Percentiles rank a stretch among this genome's conserved stretches.
Evolutionary conservation across 768 basidiomycete species (phyloP).

Genomic region (Mrakia gelida): DNA sequence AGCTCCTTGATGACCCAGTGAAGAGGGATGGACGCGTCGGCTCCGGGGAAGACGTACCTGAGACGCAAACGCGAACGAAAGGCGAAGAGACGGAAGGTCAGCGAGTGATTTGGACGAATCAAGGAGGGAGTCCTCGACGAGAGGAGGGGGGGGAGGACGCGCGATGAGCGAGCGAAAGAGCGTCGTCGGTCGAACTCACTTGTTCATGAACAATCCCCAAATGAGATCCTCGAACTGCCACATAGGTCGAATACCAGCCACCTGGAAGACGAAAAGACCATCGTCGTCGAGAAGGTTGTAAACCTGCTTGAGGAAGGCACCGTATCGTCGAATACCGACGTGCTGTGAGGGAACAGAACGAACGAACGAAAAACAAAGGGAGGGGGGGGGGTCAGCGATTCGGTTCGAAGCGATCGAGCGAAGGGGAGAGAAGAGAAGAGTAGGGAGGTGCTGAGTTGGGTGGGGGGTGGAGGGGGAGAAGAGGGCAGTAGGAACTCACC

Average conservation of each 20-base stretch:
- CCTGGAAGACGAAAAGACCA: slow-evolving; percentile 90
- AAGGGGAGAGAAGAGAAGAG: not conserved
- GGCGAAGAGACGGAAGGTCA: not conserved
- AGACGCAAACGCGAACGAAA: not conserved
- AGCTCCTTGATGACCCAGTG: slow-evolving; percentile 80
- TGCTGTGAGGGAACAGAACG: slow-evolving; percentile 52
- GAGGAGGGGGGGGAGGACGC: too few relatives aligned
- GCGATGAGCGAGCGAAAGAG: too few relatives aligned
- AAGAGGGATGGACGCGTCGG: slow-evolving; percentile 90
- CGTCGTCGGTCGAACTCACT: slow-evolving; percentile 32
- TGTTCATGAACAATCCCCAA: slow-evolving; percentile 60
- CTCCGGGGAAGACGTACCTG: slow-evolving; percentile 90
- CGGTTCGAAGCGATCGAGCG: too few relatives aligned
- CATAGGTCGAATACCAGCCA: slow-evolving; percentile 88
- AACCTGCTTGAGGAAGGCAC: slow-evolving; percentile 79
- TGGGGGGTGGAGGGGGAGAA: not conserved
- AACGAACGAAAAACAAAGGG: not conserved
- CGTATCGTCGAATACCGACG: slow-evolving; percentile 90
- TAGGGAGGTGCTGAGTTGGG: not conserved
- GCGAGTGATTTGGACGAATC: not conserved
- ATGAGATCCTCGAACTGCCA: slow-evolving; percentile 99
- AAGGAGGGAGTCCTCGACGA: too few relatives aligned
- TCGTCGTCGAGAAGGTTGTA: slow-evolving; percentile 92
- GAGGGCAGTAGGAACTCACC: slow-evolving; percentile 47
- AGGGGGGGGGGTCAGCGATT: too few relatives aligned